Conservation (phyloP, 306 rosid species). For the Crataegus laevigata region DNA sequence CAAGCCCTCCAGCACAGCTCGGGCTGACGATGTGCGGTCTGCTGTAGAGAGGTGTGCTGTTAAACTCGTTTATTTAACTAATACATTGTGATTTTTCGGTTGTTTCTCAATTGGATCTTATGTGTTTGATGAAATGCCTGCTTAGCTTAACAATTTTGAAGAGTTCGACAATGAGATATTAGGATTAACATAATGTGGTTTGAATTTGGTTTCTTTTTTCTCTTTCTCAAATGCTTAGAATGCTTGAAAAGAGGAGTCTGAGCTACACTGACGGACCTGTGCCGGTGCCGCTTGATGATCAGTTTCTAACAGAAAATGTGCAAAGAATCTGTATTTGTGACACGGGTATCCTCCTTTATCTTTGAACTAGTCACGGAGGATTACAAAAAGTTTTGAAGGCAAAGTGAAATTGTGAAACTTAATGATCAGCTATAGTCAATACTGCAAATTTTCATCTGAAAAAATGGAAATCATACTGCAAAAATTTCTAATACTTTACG, state of each 20-base stretch:
- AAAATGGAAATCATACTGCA: background rate
- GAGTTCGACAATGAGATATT: background rate
- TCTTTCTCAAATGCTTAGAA: constrained; percentile 36
- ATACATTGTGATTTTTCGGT: background rate
- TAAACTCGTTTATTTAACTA: background rate
- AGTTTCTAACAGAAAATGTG: constrained; percentile 70
- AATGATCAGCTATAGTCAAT: background rate
- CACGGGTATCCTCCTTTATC: constrained; percentile 35
- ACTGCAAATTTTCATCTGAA: background rate
- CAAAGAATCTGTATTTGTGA: constrained; percentile 70
- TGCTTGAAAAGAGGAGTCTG: constrained; percentile 91
- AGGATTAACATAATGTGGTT: background rate
- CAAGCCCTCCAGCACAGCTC: constrained; percentile 79
- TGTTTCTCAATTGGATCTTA: background rate
- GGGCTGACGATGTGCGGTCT: constrained; percentile 50
- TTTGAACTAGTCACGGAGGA: background rate
- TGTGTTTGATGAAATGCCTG: constrained; percentile 2
- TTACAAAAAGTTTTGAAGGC: background rate
- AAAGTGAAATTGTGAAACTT: background rate
- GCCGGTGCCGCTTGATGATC: constrained; percentile 59
- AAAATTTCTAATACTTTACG: background rate
- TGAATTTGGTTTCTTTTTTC: background rate
- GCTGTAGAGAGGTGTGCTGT: constrained; percentile 59
- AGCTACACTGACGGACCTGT: constrained; percentile 81
- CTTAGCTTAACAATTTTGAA: background rate